phyloP scores from a whole-genome alignment of 2,329 filamentous ascomycete species.

The Pyrenophora seminiperda region DNA sequence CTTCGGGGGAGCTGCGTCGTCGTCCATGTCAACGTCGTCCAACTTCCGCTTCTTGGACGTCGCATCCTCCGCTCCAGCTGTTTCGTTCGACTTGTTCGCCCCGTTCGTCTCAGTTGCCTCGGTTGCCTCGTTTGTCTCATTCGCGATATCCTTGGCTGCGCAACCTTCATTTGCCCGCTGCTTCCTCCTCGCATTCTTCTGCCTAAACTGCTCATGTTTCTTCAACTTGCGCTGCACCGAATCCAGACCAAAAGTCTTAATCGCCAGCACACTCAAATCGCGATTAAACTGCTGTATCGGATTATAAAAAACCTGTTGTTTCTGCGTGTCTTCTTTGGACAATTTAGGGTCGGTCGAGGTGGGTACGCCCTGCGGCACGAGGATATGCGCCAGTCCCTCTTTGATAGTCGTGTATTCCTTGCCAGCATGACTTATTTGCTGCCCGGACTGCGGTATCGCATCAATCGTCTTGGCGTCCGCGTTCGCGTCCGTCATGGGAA shows the following conservation, averaged over 20 bases:
- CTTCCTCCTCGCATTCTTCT: constrained; percentile 34
- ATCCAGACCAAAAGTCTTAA: constrained; percentile 84
- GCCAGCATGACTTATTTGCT: constrained; percentile 52
- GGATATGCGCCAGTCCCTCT: constrained; percentile 71
- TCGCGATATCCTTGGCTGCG: constrained; percentile 4
- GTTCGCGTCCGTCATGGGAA: constrained; percentile 19
- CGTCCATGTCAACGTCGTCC: constrained; percentile 20
- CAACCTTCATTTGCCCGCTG: constrained; percentile 21
- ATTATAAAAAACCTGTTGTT: constrained; percentile 91
- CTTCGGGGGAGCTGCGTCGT: constrained; percentile 26
- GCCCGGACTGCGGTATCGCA: constrained; percentile 35
- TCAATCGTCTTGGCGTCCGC: constrained; percentile 35
- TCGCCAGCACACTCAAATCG: constrained; percentile 89
- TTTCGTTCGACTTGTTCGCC: neutral
- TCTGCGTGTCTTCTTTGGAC: constrained; percentile 59
- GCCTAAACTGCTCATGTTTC: constrained; percentile 50
- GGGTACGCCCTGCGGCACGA: constrained; percentile 62
- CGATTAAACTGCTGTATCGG: constrained; percentile 99
- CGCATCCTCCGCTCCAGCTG: constrained; percentile 7
- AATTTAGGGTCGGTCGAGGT: constrained; percentile 55
- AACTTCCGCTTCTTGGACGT: constrained; percentile 36
- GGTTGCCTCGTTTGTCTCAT: neutral
- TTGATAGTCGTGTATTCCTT: constrained; percentile 65
- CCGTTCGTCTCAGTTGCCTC: neutral
- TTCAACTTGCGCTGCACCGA: constrained; percentile 55